These are phyloP conservation scores for Kwoniella dejecticola DNA, from an alignment of 768 basidiomycete genomes.

Conservation along the genomic window DNA sequence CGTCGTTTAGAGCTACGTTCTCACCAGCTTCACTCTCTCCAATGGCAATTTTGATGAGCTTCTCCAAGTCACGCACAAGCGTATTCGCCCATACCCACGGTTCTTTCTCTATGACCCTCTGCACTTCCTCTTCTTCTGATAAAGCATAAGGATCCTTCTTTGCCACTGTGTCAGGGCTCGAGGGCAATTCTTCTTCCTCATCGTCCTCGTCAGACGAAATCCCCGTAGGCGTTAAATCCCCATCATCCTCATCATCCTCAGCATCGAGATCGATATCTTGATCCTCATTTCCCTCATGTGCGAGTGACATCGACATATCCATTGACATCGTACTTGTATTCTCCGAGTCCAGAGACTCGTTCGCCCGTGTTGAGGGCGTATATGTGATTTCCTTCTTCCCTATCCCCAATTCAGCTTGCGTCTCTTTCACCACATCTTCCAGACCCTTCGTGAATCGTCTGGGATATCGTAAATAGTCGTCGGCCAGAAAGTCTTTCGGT, in stretches of 20 bases:
- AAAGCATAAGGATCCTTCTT: not conserved
- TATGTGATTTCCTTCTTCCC: not conserved
- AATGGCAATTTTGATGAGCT: constrained; percentile 18
- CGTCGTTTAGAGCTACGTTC: not conserved
- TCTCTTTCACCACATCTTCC: constrained; percentile 11
- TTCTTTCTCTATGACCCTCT: constrained; percentile 23
- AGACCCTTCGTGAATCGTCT: not conserved
- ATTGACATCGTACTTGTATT: constrained; percentile 9
- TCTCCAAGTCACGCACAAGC: constrained; percentile 14
- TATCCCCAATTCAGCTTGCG: not conserved
- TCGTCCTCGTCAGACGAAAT: not conserved
- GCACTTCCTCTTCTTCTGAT: constrained; percentile 8
- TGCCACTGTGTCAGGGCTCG: constrained; percentile 22
- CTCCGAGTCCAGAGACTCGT: not conserved
- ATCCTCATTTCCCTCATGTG: not conserved
- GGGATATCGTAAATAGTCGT: not conserved
- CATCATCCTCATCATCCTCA: constrained; percentile 17
- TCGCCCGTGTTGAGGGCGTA: constrained; percentile 3
- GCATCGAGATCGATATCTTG: no score
- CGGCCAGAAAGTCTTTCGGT: constrained; percentile 9
- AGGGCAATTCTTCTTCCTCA: constrained; percentile 4
- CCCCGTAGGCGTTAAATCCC: constrained; percentile 12
- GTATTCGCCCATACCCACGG: constrained; percentile 41
- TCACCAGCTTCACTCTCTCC: not conserved
- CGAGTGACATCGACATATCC: constrained; percentile 18